These are phyloP conservation scores for Beauveria sp. DNA, from an alignment of 2,329 filamentous ascomycete species.

Conservation along the genomic window DNA sequence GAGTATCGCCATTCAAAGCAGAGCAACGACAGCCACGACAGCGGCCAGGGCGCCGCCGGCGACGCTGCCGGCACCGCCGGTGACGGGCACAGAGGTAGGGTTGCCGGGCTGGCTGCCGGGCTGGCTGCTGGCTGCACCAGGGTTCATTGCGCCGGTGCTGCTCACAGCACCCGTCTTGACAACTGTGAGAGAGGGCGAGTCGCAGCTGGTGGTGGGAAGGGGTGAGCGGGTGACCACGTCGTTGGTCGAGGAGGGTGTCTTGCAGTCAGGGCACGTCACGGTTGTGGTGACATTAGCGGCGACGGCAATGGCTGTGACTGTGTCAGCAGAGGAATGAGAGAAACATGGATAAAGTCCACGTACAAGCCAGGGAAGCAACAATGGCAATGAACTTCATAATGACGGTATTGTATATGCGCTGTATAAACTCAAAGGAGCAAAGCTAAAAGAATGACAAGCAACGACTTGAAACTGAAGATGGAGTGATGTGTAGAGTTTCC, in stretches of 20 bases:
- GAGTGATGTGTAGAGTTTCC: background rate
- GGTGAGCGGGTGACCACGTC: constrained; percentile 14
- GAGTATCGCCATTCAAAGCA: background rate
- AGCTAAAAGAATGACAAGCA: background rate
- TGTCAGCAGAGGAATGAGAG: background rate
- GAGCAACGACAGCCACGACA: background rate
- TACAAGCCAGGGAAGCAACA: constrained; percentile 7
- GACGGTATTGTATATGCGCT: background rate
- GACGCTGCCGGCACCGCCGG: background rate
- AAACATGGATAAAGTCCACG: background rate
- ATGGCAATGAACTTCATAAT: constrained; percentile 9
- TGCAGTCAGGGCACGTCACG: constrained; percentile 11
- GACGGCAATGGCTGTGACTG: background rate
- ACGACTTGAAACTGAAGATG: background rate
- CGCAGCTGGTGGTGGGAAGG: constrained; percentile 11
- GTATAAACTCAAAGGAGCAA: background rate
- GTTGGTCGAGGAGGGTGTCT: constrained; percentile 8
- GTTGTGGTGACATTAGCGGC: constrained; percentile 1
- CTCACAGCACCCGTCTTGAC: background rate
- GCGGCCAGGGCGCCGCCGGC: background rate
- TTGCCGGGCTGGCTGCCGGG: background rate
- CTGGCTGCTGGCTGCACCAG: background rate
- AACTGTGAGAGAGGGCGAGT: constrained; percentile 7
- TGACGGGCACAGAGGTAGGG: background rate
- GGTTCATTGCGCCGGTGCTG: constrained; percentile 14